Evolutionary conservation across 2,329 filamentous ascomycete species (phyloP).

Genomic region (Ascocoryne sarcoides): DNA sequence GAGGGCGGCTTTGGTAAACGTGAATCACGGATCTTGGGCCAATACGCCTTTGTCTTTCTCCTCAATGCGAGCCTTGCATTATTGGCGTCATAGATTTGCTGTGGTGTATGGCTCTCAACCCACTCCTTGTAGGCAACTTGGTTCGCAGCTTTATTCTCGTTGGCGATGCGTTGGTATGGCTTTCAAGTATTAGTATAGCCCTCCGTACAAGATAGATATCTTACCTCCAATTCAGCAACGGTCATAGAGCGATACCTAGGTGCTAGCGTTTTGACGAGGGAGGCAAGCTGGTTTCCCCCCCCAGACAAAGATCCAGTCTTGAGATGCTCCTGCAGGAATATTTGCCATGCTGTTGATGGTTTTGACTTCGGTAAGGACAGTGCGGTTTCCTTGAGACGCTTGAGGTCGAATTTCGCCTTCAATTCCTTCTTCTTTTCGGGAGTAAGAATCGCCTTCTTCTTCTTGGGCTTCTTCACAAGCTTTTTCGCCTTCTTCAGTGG

Average conservation of each 20-base stretch:
- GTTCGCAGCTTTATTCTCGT: constrained; percentile 36
- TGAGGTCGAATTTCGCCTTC: not conserved
- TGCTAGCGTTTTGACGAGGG: no score
- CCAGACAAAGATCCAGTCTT: no score
- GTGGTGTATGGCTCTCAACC: constrained; percentile 44
- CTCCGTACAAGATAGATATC: constrained; percentile 3
- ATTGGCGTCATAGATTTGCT: constrained; percentile 52
- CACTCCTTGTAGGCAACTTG: constrained; percentile 40
- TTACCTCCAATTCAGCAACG: constrained; percentile 31
- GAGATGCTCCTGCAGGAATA: no score
- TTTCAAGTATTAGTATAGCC: constrained; percentile 25
- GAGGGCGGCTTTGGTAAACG: constrained; percentile 43
- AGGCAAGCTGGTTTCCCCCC: no score
- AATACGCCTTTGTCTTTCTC: constrained; percentile 3
- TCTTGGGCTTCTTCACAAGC: constrained; percentile 18
- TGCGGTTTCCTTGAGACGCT: constrained; percentile 9
- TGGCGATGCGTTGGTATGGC: constrained; percentile 44
- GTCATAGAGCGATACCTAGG: no score
- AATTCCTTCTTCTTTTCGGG: constrained; percentile 18
- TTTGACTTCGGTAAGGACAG: constrained; percentile 32
- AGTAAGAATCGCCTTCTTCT: constrained; percentile 12
- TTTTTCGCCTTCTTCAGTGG: constrained; percentile 13
- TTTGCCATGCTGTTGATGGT: no score
- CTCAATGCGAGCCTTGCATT: constrained; percentile 36
- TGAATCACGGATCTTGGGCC: constrained; percentile 40